Evolutionary conservation across 2,329 filamentous ascomycete species (phyloP).

Genomic region (Verticillium nubilum): DNA sequence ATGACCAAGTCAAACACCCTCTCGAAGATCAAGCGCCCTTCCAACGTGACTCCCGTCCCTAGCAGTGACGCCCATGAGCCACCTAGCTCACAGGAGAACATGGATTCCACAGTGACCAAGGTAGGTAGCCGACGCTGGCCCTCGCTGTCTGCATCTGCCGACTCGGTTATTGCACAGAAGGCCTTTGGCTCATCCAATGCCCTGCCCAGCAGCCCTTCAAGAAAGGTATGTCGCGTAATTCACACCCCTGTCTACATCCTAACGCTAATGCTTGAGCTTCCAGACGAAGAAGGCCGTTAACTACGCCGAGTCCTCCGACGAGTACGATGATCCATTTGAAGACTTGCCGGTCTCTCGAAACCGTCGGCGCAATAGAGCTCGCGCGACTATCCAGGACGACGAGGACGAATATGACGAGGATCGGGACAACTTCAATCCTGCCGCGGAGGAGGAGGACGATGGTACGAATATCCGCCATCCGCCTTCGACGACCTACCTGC

Average conservation of each 20-base stretch:
- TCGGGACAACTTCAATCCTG: conserved; percentile 43
- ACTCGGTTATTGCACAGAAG: conserved; percentile 30
- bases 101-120: conserved; percentile 37
- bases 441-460: conserved; percentile 57
- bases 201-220: conserved; percentile 65
- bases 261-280: neutral
- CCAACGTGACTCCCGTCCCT: conserved; percentile 64
- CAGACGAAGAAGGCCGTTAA: conserved; percentile 57
- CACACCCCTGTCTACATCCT: neutral
- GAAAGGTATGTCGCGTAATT: conserved; percentile 56
- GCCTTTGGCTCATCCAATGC: conserved; percentile 33
- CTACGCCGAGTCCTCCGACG: conserved; percentile 82
- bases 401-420: conserved; percentile 70
- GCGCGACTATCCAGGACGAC: conserved; percentile 57
- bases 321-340: conserved; percentile 68
- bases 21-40: conserved; percentile 29
- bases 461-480: conserved; percentile 29
- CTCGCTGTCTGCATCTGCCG: conserved; percentile 35
- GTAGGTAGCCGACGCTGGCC: conserved; percentile 42
- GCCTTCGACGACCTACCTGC: neutral
- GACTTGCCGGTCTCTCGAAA: conserved; percentile 31
- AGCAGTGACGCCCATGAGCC: conserved; percentile 73
- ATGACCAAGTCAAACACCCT: conserved; percentile 39
- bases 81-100: conserved; percentile 61
- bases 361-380: conserved; percentile 37